Evolutionary conservation across 805 yeast genomes (phyloP).

Genomic region (Sugiyamaella americana): DNA sequence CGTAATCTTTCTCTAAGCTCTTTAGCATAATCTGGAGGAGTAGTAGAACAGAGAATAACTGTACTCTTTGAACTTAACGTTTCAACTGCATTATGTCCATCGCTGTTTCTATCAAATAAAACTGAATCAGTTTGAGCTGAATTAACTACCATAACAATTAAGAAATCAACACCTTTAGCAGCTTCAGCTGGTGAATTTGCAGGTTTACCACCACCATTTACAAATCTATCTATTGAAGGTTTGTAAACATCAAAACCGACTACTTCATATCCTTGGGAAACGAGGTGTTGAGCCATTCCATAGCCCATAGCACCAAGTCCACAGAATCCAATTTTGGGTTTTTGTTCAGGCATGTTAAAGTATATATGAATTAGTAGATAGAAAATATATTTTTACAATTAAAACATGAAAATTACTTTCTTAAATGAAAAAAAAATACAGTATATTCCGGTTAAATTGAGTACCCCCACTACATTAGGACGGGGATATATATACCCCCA

Average conservation of each 20-base stretch:
- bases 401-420: too few species aligned
- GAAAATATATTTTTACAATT: too few species aligned
- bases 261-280: slow-evolving; percentile 4
- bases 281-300: slow-evolving; percentile 9
- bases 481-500: too few species aligned
- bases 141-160: slow-evolving; percentile 11
- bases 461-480: too few species aligned
- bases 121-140: slow-evolving; percentile 10
- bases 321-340: slow-evolving; percentile 8
- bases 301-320: slow-evolving; percentile 15
- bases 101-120: slow-evolving; percentile 4
- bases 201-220: slow-evolving; percentile 4
- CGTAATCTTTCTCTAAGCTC: background rate
- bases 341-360: too few species aligned
- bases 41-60: slow-evolving; percentile 8
- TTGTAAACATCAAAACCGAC: slow-evolving; percentile 10
- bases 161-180: slow-evolving; percentile 7
- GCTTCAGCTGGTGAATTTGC: slow-evolving; percentile 9
- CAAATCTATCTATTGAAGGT: slow-evolving; percentile 9
- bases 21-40: slow-evolving; percentile 9
- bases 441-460: too few species aligned
- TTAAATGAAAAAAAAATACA: too few species aligned
- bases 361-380: too few species aligned
- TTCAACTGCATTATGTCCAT: background rate
- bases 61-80: slow-evolving; percentile 1